Conservation (phyloP, 129 eudicot species). For the Artemisia argyi region DNA sequence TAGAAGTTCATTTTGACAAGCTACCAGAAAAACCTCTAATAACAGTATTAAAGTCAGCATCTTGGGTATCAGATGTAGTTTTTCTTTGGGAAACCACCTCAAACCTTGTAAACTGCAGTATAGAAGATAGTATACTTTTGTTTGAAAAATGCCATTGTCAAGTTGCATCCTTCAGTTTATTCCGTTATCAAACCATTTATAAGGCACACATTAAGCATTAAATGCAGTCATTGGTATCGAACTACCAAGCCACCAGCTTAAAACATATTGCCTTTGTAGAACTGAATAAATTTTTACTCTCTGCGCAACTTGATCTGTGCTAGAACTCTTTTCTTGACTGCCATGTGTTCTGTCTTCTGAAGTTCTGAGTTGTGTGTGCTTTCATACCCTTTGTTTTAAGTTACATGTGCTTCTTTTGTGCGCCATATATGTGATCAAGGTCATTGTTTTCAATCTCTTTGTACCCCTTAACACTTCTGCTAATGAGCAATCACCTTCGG, state of each 20-base stretch:
- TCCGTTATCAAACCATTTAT: not conserved
- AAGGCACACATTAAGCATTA: not conserved
- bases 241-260: not conserved
- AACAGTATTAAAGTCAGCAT: constrained; percentile 6
- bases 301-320: too few relatives aligned
- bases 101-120: constrained; percentile 7
- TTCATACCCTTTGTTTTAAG: not conserved
- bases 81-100: not conserved
- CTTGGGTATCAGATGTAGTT: constrained; percentile 7
- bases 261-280: too few relatives aligned
- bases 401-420: not conserved
- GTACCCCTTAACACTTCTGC: not conserved
- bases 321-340: too few relatives aligned
- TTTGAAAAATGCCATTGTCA: not conserved
- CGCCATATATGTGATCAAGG: not conserved
- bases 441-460: not conserved
- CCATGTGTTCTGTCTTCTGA: too few relatives aligned
- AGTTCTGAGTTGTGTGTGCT: not conserved
- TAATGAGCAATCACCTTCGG: constrained; percentile 1
- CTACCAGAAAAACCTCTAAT: not conserved
- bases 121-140: not conserved
- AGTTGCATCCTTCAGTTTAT: constrained; percentile 5
- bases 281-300: too few relatives aligned
- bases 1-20: constrained; percentile 9
- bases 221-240: not conserved